phyloP scores from a whole-genome alignment of 345 rosid species.

The Camelina neglecta region DNA sequence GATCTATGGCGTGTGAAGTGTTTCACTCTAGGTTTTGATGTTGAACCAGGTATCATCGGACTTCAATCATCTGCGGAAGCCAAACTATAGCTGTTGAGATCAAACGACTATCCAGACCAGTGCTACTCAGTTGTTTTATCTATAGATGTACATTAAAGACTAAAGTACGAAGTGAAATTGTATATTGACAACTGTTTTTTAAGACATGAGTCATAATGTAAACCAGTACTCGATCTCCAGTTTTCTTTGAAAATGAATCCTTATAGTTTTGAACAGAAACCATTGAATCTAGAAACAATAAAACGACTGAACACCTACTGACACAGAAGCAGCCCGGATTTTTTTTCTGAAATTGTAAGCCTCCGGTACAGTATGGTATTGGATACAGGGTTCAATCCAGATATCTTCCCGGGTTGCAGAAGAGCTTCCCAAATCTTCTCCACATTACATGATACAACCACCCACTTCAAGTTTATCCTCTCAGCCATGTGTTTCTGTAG shows the following conservation, averaged over 20 bases:
- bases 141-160: conserved; percentile 3
- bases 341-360: conserved; percentile 15
- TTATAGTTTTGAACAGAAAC: conserved; percentile 22
- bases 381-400: conserved; percentile 26
- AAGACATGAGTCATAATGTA: conserved; percentile 5
- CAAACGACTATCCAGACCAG: conserved; percentile 6
- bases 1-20: neutral
- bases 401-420: conserved; percentile 24
- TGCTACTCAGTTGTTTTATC: neutral
- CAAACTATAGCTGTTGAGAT: conserved; percentile 31
- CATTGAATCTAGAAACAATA: conserved; percentile 22
- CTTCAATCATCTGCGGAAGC: conserved; percentile 70
- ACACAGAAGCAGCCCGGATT: conserved; percentile 9
- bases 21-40: conserved; percentile 21
- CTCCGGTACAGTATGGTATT: conserved; percentile 15
- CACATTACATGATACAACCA: conserved; percentile 16
- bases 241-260: conserved; percentile 12
- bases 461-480: conserved; percentile 56
- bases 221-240: conserved; percentile 8
- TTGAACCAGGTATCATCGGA: conserved; percentile 76
- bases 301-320: conserved; percentile 19
- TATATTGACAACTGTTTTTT: conserved; percentile 13
- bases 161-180: conserved; percentile 23
- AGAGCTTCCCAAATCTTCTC: conserved; percentile 16
- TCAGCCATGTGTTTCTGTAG: conserved; percentile 93